Evolutionary conservation across 1,284 basidiomycete genomes (phyloP), one percentile per base, ranked within the genome.

Genomic region (Cystobasidium slooffiae): DNA sequence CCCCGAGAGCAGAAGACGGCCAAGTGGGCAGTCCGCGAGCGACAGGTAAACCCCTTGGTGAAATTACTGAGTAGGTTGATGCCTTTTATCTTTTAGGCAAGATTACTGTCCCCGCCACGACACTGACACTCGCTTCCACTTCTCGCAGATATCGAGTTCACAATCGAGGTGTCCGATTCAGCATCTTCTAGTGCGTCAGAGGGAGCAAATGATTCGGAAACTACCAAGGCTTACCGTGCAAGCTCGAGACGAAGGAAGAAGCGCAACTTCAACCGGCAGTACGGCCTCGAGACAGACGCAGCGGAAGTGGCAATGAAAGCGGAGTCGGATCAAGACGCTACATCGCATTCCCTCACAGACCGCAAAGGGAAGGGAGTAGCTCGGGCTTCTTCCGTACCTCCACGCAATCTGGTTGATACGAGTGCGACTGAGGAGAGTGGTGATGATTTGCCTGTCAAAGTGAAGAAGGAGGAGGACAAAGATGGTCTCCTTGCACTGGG

Each of bases 11-110:
- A 63, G 37, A 72, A 72, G 24, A 72, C 69, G 12, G 58, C 59
- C 20, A 72, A 72, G 47, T 72, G 69, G 69, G 69, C 69, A n/a
- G 43, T 55, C 18, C 46, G 69, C 44, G 69, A 72, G 49, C 69
- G 69, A 6, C 59, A 46, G 18, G 31, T 41, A 10, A 72, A 72
- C 49, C 69, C 69, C 1, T 18, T 72, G 14, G 51, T 72, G 20
- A 64, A 52, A 24, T 61, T 72, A 6, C 61, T 72, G 3, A 56
- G 69, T 72, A 37, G 6, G 69, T 52, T 43, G 9, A 12, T 12
- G 46, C 3, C 43, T 22, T 3, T 3, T 31, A 37, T 10, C 43
- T 22, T 3, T 3, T 31, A 37, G 16, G 46, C 55, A 37, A 12
- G 53, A 22, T 39, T 20, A 5, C 31, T 1, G 31, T 5, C 31